Evolutionary conservation across 805 yeast genomes (phyloP), one percentile per base, ranked within the genome.

Genomic region (Starmera quercuum): DNA sequence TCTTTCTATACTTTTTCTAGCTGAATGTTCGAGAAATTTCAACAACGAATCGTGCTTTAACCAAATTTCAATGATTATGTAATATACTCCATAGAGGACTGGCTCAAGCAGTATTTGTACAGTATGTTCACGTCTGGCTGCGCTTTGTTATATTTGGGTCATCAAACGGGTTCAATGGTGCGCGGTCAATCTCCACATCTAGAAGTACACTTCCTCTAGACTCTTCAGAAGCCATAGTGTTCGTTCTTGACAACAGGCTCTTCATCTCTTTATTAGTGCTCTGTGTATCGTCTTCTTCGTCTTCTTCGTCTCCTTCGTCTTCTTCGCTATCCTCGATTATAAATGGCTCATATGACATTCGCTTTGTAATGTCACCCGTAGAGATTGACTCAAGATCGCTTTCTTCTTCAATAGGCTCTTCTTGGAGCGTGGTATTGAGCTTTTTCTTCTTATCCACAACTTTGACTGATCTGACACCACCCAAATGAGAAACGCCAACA

Each of bases 321-420:
- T 35, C 45, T 7, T 34, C 42, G 10, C 35, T 42, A 19, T 35
- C 54, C 8, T 47, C 56, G 4, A 45, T 42, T 15, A 47, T 50
- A 28, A 50, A 47, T 3, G 56, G 59, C 22, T 49, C 53, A 24
- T 42, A 50, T 16, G 46, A 51, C 5, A 42, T 25, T 13, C 30
- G 27, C 1, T 30, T 23, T 12, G 23, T 31, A 12, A 33, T 18
- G 18, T 26, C 34, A 21, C 19, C 36, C 6, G 27, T 24, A 12
- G 26, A 13, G 6, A 6, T 22, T 4, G 34, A 23, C 2, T 36
- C 43, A 2, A 30, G 42, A 8, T 38, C 42, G n/a, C 39, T 41
- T 12, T 38, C 46, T 14, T 42, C 44, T 22, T 45, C 45, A 1
- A 45, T 34, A 20, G 39, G n/a, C 13, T 41, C 42, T 10, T 33